These are phyloP conservation scores for Cucurbita maxima DNA, from an alignment of 306 rosid species.

Conservation along the genomic window DNA sequence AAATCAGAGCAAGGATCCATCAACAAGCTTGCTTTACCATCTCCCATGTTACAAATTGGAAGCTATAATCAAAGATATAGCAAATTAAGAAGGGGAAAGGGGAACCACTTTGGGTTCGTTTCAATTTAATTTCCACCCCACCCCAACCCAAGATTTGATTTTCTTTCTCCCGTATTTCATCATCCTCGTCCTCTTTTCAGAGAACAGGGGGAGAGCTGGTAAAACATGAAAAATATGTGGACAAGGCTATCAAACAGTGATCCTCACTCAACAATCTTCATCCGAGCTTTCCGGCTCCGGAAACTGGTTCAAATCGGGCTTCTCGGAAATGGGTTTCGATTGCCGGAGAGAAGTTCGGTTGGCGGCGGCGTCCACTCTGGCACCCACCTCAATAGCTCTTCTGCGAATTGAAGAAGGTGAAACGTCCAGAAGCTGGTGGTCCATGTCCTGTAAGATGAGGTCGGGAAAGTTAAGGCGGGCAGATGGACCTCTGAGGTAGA, in stretches of 20 bases:
- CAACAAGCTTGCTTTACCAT: background rate
- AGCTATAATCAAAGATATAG: background rate
- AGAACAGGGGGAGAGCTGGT: background rate
- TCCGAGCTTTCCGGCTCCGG: slow-evolving; percentile 63
- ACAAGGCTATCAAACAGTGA: background rate
- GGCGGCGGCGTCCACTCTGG: slow-evolving; percentile 64
- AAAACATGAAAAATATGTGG: background rate
- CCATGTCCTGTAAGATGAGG: slow-evolving; percentile 16
- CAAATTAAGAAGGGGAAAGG: slow-evolving; percentile 9
- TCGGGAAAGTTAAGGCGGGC: slow-evolving; percentile 64
- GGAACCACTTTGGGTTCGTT: slow-evolving; percentile 2
- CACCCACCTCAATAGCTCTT: slow-evolving; percentile 57
- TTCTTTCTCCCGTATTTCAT: background rate
- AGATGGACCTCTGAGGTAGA: slow-evolving; percentile 46
- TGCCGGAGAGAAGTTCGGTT: slow-evolving; percentile 29
- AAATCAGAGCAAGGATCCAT: background rate
- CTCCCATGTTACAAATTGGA: background rate
- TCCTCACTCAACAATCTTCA: slow-evolving; percentile 6
- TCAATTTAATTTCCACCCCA: background rate
- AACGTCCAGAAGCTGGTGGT: slow-evolving; percentile 14
- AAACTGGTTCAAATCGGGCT: slow-evolving; percentile 54
- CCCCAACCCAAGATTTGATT: background rate
- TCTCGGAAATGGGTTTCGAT: slow-evolving; percentile 8
- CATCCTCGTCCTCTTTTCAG: background rate
- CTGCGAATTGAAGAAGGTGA: slow-evolving; percentile 48